phyloP scores from a whole-genome alignment of 2,329 filamentous ascomycete species.

The Coniochaeta prunicola region DNA sequence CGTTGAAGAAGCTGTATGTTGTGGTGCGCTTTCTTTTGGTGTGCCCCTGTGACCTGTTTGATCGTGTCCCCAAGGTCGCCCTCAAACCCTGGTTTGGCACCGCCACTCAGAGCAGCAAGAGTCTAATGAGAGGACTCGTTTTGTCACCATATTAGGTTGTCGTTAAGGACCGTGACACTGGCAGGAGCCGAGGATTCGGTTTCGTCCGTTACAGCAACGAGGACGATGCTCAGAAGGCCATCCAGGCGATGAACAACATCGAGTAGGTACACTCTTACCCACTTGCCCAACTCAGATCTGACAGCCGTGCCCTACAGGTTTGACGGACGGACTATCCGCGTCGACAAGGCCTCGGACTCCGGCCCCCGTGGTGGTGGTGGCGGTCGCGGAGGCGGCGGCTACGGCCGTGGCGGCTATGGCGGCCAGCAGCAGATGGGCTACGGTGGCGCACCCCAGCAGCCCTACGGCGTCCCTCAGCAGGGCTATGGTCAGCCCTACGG shows the following conservation, averaged over 20 bases:
- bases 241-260: slow-evolving; percentile 74
- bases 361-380: slow-evolving; percentile 50
- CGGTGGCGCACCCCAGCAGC: slow-evolving; percentile 22
- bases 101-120: neutral
- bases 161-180: slow-evolving; percentile 94
- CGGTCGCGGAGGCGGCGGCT: slow-evolving; percentile 25
- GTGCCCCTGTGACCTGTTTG: neutral
- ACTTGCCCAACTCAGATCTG: slow-evolving; percentile 3
- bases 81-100: neutral
- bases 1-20: slow-evolving; percentile 91
- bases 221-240: slow-evolving; percentile 68
- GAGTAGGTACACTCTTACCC: slow-evolving; percentile 55
- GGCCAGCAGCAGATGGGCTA: neutral
- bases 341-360: slow-evolving; percentile 89
- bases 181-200: slow-evolving; percentile 93
- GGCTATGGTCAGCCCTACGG: slow-evolving; percentile 35
- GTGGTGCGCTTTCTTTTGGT: slow-evolving; percentile 10
- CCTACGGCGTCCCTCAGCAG: slow-evolving; percentile 26
- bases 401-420: slow-evolving; percentile 18
- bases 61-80: neutral
- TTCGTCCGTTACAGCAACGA: slow-evolving; percentile 86
- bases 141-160: slow-evolving; percentile 59
- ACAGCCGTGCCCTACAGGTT: slow-evolving; percentile 45
- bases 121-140: neutral
- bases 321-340: slow-evolving; percentile 87